Evolutionary conservation across 768 basidiomycete genomes (phyloP).

Genomic region (Grammothele lineata): DNA sequence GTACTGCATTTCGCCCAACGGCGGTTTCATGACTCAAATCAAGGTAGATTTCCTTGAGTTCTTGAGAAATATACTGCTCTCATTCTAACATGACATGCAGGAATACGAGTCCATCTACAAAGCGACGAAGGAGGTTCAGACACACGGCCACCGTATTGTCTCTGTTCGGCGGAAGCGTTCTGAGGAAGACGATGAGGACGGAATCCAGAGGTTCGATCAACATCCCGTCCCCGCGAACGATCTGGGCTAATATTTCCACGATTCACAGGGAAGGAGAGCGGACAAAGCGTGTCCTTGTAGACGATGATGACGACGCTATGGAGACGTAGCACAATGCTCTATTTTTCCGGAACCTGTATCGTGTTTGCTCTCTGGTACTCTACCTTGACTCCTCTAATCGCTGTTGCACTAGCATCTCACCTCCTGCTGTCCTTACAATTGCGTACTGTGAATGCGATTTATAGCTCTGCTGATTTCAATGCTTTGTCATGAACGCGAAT

Average conservation of each 20-base stretch:
- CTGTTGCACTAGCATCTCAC: too few species aligned
- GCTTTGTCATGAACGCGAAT: too few species aligned
- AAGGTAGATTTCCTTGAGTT: slow-evolving; percentile 65
- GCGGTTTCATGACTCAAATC: slow-evolving; percentile 88
- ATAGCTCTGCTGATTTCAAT: too few species aligned
- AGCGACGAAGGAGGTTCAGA: slow-evolving; percentile 65
- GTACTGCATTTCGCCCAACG: slow-evolving; percentile 92
- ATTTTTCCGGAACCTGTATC: not conserved
- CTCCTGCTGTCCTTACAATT: too few species aligned
- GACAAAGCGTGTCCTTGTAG: slow-evolving; percentile 36
- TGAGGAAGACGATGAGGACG: slow-evolving; percentile 68
- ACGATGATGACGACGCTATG: slow-evolving; percentile 29
- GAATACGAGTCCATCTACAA: slow-evolving; percentile 93
- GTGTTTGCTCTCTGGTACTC: too few species aligned
- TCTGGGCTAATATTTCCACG: too few species aligned
- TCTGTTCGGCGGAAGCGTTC: slow-evolving; percentile 62
- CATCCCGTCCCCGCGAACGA: not conserved
- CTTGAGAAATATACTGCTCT: not conserved
- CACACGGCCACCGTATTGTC: slow-evolving; percentile 43
- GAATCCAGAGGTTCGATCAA: slow-evolving; percentile 31
- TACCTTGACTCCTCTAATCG: too few species aligned
- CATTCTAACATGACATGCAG: slow-evolving; percentile 33
- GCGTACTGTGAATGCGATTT: too few species aligned
- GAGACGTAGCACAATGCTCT: slow-evolving; percentile 11
- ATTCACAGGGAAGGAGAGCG: slow-evolving; percentile 38